Evolutionary conservation across 2,329 filamentous ascomycete species (phyloP).

Genomic region (Albifimbria verrucaria): DNA sequence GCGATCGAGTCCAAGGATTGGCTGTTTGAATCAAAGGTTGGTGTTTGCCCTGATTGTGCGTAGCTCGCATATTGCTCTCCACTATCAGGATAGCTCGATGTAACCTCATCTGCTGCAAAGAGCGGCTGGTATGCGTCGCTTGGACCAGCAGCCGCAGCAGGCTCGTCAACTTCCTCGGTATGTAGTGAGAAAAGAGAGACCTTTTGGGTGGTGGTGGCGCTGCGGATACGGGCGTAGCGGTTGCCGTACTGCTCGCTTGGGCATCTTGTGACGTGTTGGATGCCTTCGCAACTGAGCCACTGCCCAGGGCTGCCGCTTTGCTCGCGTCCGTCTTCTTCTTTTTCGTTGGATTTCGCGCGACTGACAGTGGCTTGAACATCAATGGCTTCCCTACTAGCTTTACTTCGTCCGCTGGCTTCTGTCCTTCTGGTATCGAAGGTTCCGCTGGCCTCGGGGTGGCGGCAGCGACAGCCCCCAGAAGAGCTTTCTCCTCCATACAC

Average conservation of each 20-base stretch:
- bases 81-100: slow-evolving; percentile 28
- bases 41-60: slow-evolving; percentile 27
- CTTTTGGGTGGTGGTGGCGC: slow-evolving; percentile 42
- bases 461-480: slow-evolving; percentile 28
- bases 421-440: slow-evolving; percentile 51
- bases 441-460: slow-evolving; percentile 37
- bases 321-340: slow-evolving; percentile 49
- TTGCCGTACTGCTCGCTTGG: slow-evolving; percentile 9
- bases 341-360: slow-evolving; percentile 70
- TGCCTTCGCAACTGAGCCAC: slow-evolving; percentile 6
- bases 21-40: slow-evolving; percentile 22
- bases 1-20: slow-evolving; percentile 70
- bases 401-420: slow-evolving; percentile 60
- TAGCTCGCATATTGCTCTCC: slow-evolving; percentile 19
- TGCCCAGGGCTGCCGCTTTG: background rate
- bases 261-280: slow-evolving; percentile 6
- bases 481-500: slow-evolving; percentile 13
- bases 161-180: slow-evolving; percentile 31
- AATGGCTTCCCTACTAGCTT: slow-evolving; percentile 74
- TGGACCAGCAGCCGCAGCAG: slow-evolving; percentile 13
- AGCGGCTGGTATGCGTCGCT: slow-evolving; percentile 48
- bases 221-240: slow-evolving; percentile 15
- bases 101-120: slow-evolving; percentile 34
- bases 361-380: slow-evolving; percentile 87
- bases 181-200: slow-evolving; percentile 68